Evolutionary conservation across 140 eudicot species (phyloP).

Genomic region (Erigeron philadelphicus): DNA sequence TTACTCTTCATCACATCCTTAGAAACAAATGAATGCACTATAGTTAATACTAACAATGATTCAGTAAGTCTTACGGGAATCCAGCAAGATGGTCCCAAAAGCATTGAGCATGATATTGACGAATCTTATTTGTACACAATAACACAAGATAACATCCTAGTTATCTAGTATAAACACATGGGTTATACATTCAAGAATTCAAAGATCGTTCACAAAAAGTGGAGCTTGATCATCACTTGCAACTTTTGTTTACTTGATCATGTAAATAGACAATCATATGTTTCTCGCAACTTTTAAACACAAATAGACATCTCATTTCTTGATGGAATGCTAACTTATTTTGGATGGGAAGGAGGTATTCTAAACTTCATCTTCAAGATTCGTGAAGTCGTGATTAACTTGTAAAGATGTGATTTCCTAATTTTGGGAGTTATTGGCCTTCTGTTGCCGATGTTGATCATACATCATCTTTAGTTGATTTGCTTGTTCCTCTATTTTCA

Average conservation of each 20-base stretch:
- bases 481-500: slow-evolving; percentile 70
- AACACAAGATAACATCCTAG: slow-evolving; percentile 15
- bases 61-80: background rate
- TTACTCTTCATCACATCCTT: too few species aligned
- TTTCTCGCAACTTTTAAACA: slow-evolving; percentile 15
- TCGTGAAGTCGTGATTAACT: slow-evolving; percentile 20
- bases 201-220: slow-evolving; percentile 23
- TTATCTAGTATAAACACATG: slow-evolving; percentile 27
- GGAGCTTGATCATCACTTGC: slow-evolving; percentile 23
- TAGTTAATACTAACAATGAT: background rate
- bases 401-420: slow-evolving; percentile 29
- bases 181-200: slow-evolving; percentile 22
- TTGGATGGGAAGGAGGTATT: too few species aligned
- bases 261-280: slow-evolving; percentile 17
- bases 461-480: slow-evolving; percentile 52
- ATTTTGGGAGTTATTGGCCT: slow-evolving; percentile 33
- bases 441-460: slow-evolving; percentile 60
- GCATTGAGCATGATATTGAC: slow-evolving; percentile 14
- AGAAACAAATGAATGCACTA: background rate
- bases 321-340: slow-evolving; percentile 35
- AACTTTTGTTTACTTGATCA: slow-evolving; percentile 27
- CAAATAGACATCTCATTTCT: slow-evolving; percentile 3
- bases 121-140: slow-evolving; percentile 27
- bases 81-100: background rate
- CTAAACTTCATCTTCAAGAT: slow-evolving; percentile 33